Percentiles rank a stretch among this genome's conserved stretches.
Evolutionary conservation across 805 yeast genomes (phyloP).

Genomic region (Kluyveromyces wickerhamii): DNA sequence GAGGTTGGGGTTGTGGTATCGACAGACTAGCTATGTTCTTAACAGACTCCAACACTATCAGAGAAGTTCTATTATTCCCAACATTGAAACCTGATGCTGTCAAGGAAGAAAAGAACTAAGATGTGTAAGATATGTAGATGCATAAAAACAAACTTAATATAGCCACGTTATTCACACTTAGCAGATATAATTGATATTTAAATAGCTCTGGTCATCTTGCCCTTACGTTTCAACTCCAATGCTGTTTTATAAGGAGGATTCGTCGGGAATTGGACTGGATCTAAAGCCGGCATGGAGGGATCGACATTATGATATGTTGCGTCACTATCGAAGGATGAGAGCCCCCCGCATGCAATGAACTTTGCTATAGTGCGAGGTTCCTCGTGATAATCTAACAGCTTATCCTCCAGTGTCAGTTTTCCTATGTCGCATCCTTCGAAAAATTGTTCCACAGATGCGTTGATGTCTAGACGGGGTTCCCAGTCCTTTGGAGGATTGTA

Average conservation of each 20-base stretch:
- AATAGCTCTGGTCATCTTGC: slow-evolving; percentile 38
- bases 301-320: slow-evolving; percentile 63
- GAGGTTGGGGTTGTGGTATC: slow-evolving; percentile 99
- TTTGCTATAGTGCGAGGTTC: slow-evolving; percentile 78
- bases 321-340: slow-evolving; percentile 83
- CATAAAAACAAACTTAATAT: no score
- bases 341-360: slow-evolving; percentile 93
- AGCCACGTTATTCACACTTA: no score
- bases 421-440: slow-evolving; percentile 59
- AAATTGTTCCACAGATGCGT: slow-evolving; percentile 69
- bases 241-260: slow-evolving; percentile 97
- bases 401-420: slow-evolving; percentile 22
- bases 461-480: slow-evolving; percentile 57
- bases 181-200: no score
- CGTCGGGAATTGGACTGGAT: slow-evolving; percentile 92
- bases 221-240: slow-evolving; percentile 74
- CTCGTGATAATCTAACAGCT: slow-evolving; percentile 35
- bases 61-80: slow-evolving; percentile 97
- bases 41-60: slow-evolving; percentile 91
- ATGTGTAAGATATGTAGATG: no score
- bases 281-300: slow-evolving; percentile 43
- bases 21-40: slow-evolving; percentile 97
- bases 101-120: slow-evolving; percentile 28
- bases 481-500: slow-evolving; percentile 79
- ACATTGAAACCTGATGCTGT: slow-evolving; percentile 88